phyloP scores from a whole-genome alignment of 139 green algal genomes.

The Coelastrella sp. region DNA sequence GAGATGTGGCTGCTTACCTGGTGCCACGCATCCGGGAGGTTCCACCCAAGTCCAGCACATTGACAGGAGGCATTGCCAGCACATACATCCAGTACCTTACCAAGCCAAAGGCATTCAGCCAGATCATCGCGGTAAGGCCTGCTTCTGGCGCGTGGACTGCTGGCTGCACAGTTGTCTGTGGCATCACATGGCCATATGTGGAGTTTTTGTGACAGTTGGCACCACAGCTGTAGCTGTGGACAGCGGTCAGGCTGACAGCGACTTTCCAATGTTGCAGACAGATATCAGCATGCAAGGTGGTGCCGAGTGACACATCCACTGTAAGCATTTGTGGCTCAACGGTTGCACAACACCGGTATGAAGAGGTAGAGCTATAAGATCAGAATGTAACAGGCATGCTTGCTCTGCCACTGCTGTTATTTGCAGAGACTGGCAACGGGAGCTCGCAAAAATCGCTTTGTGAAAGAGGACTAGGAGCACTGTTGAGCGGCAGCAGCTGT shows the following conservation, averaged over 20 bases:
- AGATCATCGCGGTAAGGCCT: constrained; percentile 75
- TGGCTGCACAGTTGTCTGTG: not conserved
- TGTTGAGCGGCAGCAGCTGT: too few species aligned
- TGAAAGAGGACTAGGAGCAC: constrained; percentile 71
- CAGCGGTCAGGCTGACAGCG: not conserved
- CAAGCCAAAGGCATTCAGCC: constrained; percentile 84
- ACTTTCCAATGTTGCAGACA: not conserved
- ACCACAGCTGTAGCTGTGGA: too few species aligned
- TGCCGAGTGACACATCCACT: not conserved
- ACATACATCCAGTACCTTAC: constrained; percentile 89
- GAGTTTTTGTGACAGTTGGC: too few species aligned
- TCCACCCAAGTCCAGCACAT: constrained; percentile 47
- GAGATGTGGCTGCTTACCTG: constrained; percentile 79
- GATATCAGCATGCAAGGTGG: not conserved
- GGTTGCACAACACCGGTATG: not conserved
- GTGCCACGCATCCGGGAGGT: constrained; percentile 88
- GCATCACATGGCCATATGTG: too few species aligned
- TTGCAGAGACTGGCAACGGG: constrained; percentile 69
- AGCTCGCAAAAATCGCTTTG: constrained; percentile 76
- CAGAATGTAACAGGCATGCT: not conserved
- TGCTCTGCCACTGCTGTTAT: not conserved
- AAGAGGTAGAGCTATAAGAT: not conserved
- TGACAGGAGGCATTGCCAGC: constrained; percentile 56
- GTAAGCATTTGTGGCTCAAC: not conserved
- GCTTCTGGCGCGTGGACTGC: not conserved